phyloP scores from a whole-genome alignment of 2,329 filamentous ascomycete genomes.

The Hymenoscyphus salicellus region DNA sequence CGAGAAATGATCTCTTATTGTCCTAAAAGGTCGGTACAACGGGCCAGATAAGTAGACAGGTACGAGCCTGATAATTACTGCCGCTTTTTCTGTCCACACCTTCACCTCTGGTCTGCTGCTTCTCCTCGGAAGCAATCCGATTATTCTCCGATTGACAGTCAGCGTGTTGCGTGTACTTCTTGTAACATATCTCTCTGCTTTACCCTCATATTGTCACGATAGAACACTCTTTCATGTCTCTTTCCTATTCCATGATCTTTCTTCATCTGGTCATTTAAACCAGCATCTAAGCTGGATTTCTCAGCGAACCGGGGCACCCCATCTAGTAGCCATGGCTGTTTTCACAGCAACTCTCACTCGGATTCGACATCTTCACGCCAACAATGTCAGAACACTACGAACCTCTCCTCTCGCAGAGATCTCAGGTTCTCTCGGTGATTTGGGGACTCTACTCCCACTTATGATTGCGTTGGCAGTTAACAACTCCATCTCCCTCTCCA shows the following conservation, averaged over 20 bases:
- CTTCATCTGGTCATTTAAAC: not conserved
- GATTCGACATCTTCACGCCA: conserved; percentile 29
- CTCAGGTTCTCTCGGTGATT: conserved; percentile 82
- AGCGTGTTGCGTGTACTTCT: not conserved
- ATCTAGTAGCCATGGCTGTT: not conserved
- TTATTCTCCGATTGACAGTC: not conserved
- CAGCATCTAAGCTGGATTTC: not conserved
- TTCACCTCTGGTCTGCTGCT: not conserved
- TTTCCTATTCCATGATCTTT: not conserved
- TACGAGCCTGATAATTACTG: too few relatives aligned
- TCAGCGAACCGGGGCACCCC: not conserved
- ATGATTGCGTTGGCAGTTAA: conserved; percentile 81
- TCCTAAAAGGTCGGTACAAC: too few relatives aligned
- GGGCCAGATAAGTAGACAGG: too few relatives aligned
- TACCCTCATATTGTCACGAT: not conserved
- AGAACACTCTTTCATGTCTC: not conserved
- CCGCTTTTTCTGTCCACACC: too few relatives aligned
- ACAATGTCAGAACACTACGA: conserved; percentile 57
- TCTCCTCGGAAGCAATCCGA: not conserved
- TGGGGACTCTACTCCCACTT: conserved; percentile 85
- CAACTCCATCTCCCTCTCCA: conserved; percentile 74
- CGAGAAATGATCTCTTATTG: too few relatives aligned
- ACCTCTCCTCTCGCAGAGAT: conserved; percentile 67
- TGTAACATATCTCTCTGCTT: not conserved
- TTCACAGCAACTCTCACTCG: conserved; percentile 12